Base-by-base conservation (phyloP, 2,329 filamentous ascomycete species). In the Sclerotinia nivalis region DNA sequence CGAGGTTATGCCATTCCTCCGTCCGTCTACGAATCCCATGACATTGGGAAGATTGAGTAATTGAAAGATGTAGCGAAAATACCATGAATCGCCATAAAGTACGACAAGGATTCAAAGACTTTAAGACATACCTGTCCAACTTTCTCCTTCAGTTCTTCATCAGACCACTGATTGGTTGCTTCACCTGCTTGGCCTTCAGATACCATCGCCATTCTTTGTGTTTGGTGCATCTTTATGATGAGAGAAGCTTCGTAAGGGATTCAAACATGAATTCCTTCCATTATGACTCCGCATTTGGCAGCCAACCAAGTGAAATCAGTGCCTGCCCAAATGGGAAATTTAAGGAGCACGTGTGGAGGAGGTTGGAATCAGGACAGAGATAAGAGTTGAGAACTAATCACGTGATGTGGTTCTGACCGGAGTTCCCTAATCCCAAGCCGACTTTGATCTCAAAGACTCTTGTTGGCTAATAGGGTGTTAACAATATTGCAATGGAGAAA, bases 91-190 rank as follows among this genome's bases (percentile, higher is more conserved):
- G 8, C 31, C 31, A 52, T 12, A 0, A 37, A 52, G 7, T 49
- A 2, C 4, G 13, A 64, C 8, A 52, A 5, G 3, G 1, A 13
- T 52, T 40, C n/a, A n/a, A 52, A 64, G 22, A 20, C 15, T 50
- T 64, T 15, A 25, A 20, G 43, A 56, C 74, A 58, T 73, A 77
- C 74, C 71, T 78, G 73, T 62, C 75, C 75, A 22, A 77, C 70
- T 56, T 76, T 76, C 7, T 60, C 40, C 66, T 67, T 75, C 37
- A 78, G 49, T 55, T 74, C 73, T 62, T 75, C 74, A 22, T 74
- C 74, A 12, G 72, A 69, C 73, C 71, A 77, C n/a, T 62, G 0
- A 50, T 28, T 20, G n/a, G 47, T 31, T 37, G 45, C 25, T 45
- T 3, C 13, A 15, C 37, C 28, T 37, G 55, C 25, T 49, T 8